Evolutionary conservation across 345 rosid species (phyloP).

Genomic region (Mallotus nudiflorus): DNA sequence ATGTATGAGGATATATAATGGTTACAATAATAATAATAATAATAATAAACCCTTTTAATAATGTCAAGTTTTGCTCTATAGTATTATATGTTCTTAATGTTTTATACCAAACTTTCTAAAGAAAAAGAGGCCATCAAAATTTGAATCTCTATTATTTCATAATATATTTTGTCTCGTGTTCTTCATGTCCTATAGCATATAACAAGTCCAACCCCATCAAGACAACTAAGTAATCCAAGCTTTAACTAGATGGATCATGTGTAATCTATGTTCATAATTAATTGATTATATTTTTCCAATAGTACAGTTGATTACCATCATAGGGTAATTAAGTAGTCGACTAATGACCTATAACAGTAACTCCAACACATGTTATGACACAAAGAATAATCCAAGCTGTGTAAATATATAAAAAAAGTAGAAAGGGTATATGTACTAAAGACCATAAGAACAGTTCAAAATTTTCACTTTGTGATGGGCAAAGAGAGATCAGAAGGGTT

Average conservation of each 20-base stretch:
- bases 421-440: slow-evolving; percentile 16
- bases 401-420: slow-evolving; percentile 20
- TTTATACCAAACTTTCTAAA: too few species aligned
- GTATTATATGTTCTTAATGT: too few species aligned
- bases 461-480: not conserved
- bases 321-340: too few species aligned
- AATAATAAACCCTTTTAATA: too few species aligned
- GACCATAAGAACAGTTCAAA: slow-evolving; percentile 31
- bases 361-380: slow-evolving; percentile 44
- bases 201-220: slow-evolving; percentile 4
- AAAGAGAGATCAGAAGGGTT: slow-evolving; percentile 17
- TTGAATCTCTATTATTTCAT: too few species aligned
- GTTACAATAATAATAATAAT: too few species aligned
- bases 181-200: not conserved
- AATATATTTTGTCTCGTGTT: too few species aligned
- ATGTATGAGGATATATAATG: too few species aligned
- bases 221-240: slow-evolving; percentile 46
- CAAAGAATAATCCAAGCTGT: slow-evolving; percentile 42
- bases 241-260: not conserved
- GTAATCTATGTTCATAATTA: not conserved
- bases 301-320: too few species aligned
- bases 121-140: too few species aligned
- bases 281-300: not conserved
- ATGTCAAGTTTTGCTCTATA: too few species aligned
- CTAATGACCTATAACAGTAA: not conserved